These are phyloP conservation scores for Sarcomyxa edulis DNA, from an alignment of 768 basidiomycete species.

Conservation along the genomic window DNA sequence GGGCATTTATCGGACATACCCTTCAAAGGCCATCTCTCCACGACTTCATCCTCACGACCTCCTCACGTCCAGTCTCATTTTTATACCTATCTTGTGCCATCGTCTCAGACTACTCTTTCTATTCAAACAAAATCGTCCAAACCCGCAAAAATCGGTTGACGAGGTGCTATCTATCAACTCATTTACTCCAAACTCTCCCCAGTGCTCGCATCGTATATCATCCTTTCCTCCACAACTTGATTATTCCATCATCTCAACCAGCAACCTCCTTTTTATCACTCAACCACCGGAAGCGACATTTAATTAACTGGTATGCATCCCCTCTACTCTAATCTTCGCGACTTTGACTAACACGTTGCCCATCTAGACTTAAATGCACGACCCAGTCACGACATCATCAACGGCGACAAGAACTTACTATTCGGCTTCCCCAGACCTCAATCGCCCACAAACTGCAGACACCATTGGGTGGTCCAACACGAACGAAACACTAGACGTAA, in stretches of 20 bases:
- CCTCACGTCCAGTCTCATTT: conserved; percentile 43
- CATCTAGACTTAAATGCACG: conserved; percentile 60
- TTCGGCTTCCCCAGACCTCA: conserved; percentile 23
- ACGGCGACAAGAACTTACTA: conserved; percentile 33
- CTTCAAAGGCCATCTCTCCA: conserved; percentile 24
- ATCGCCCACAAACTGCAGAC: conserved; percentile 27
- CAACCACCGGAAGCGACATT: conserved; percentile 22
- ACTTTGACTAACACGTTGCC: conserved; percentile 18
- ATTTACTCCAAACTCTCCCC: conserved; percentile 7
- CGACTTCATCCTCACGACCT: conserved; percentile 51
- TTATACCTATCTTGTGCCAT: conserved; percentile 56
- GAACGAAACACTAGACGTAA: conserved; percentile 45
- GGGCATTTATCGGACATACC: too few species aligned
- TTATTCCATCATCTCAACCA: conserved; percentile 14
- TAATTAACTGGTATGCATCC: conserved; percentile 39
- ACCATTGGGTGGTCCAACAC: conserved; percentile 45
- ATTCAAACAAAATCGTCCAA: too few species aligned
- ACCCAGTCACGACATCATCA: conserved; percentile 51
- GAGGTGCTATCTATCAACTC: conserved; percentile 15
- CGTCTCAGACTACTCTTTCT: too few species aligned
- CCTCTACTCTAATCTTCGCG: conserved; percentile 11
- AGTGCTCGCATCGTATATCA: conserved; percentile 13
- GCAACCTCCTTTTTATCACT: conserved; percentile 22
- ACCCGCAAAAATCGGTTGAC: too few species aligned
- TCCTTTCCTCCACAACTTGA: too few species aligned